phyloP scores from a whole-genome alignment of 208 protist species.

The Crithidia acanthocephali region DNA sequence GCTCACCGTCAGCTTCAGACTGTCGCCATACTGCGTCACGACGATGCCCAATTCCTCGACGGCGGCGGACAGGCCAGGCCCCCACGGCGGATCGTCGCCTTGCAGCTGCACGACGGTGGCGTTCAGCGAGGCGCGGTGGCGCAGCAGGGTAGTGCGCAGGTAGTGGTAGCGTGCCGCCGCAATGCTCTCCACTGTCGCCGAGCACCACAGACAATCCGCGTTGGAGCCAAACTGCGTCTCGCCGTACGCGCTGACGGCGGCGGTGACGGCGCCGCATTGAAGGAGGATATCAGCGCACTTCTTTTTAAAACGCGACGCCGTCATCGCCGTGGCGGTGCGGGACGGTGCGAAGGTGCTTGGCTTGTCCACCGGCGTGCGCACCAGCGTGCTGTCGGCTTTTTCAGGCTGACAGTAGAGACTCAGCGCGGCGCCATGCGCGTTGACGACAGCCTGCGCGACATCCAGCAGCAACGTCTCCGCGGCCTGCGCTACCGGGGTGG shows the following conservation, averaged over 20 bases:
- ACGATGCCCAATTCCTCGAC: slow-evolving; percentile 32
- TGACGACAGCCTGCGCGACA: slow-evolving; percentile 41
- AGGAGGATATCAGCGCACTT: slow-evolving; percentile 72
- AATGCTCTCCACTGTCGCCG: slow-evolving; percentile 80
- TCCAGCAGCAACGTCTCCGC: slow-evolving; percentile 38
- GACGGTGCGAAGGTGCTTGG: slow-evolving; percentile 14
- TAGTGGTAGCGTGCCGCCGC: slow-evolving; percentile 79
- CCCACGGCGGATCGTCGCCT: slow-evolving; percentile 51
- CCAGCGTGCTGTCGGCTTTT: slow-evolving; percentile 27
- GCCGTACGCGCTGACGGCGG: slow-evolving; percentile 57
- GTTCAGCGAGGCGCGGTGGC: slow-evolving; percentile 26
- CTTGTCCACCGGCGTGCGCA: slow-evolving; percentile 46
- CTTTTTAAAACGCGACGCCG: slow-evolving; percentile 50
- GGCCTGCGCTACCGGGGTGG: slow-evolving; percentile 37
- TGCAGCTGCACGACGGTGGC: slow-evolving; percentile 59
- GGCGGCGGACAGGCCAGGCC: slow-evolving; percentile 10
- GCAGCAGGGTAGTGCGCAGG: slow-evolving; percentile 39
- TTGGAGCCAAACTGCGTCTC: slow-evolving; percentile 67
- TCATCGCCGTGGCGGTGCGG: slow-evolving; percentile 17
- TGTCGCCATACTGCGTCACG: slow-evolving; percentile 31
- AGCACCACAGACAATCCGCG: slow-evolving; percentile 72
- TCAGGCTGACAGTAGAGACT: slow-evolving; percentile 28
- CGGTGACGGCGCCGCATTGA: slow-evolving; percentile 63
- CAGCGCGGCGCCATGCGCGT: slow-evolving; percentile 25
- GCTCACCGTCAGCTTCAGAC: slow-evolving; percentile 32